Evolutionary conservation across 371 early-diverging fungal genomes (phyloP).

Genomic region (Neoconidiobolus thromboides): DNA sequence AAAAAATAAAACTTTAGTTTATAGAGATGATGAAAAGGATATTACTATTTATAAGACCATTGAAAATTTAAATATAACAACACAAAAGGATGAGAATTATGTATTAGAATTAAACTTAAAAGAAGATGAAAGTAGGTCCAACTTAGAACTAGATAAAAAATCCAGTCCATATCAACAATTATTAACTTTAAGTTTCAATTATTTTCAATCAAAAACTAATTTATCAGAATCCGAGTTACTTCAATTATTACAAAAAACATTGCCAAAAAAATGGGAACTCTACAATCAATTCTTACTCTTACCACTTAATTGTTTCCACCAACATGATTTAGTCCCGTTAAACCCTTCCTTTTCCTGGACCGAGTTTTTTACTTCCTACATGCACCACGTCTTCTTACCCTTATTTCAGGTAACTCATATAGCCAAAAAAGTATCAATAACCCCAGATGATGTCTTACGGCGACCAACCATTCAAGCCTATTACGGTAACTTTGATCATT

Average conservation of each 20-base stretch:
- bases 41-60: too few species aligned
- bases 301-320: constrained; percentile 11
- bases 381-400: constrained; percentile 10
- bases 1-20: too few species aligned
- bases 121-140: too few species aligned
- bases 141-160: too few species aligned
- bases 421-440: constrained; percentile 16
- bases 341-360: neutral
- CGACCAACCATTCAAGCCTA: constrained; percentile 15
- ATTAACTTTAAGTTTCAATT: too few species aligned
- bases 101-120: too few species aligned
- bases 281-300: constrained; percentile 16
- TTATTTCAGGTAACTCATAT: constrained; percentile 13
- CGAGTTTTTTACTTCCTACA: neutral
- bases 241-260: neutral
- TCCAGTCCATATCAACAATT: too few species aligned
- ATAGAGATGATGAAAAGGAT: too few species aligned
- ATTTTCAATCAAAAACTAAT: too few species aligned
- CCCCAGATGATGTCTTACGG: constrained; percentile 15
- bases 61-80: too few species aligned
- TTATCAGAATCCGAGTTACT: too few species aligned
- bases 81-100: too few species aligned
- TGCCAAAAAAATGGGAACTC: constrained; percentile 19
- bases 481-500: neutral
- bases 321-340: constrained; percentile 1